Percentiles rank a stretch among this genome's conserved stretches.
phyloP scores from a whole-genome alignment of 1,284 basidiomycete species.

The Retiboletus flavoniger region DNA sequence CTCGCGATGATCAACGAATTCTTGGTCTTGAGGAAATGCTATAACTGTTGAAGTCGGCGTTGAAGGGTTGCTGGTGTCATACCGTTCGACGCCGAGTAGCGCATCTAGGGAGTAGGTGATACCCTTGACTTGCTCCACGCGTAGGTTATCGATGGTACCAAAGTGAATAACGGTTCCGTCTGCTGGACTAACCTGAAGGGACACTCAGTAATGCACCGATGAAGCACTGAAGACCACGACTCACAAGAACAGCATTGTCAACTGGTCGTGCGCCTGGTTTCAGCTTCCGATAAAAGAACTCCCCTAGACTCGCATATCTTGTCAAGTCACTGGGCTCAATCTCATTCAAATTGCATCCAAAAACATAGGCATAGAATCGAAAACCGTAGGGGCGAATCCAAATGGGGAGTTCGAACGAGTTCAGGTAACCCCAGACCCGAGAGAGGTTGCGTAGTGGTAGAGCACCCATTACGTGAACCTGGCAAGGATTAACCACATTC shows the following conservation, averaged over 20 bases:
- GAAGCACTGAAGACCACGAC: conserved; percentile 21
- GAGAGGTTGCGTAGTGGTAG: conserved; percentile 93
- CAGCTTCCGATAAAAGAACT: conserved; percentile 93
- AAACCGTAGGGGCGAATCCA: conserved; percentile 93
- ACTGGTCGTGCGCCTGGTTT: conserved; percentile 83
- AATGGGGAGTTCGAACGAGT: conserved; percentile 87
- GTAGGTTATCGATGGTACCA: conserved; percentile 78
- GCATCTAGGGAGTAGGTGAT: conserved; percentile 96
- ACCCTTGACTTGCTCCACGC: conserved; percentile 97
- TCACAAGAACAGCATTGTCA: conserved; percentile 73
- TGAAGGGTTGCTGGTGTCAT: conserved; percentile 36
- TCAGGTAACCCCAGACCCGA: conserved; percentile 94
- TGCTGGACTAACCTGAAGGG: conserved; percentile 78
- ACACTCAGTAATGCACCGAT: neutral
- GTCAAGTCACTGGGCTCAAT: conserved; percentile 78
- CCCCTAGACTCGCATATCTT: conserved; percentile 81
- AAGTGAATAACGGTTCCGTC: conserved; percentile 94
- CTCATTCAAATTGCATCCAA: conserved; percentile 94
- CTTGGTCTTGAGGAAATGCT: conserved; percentile 44
- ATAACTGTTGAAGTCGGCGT: conserved; percentile 42
- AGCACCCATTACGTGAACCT: conserved; percentile 96
- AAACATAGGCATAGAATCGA: conserved; percentile 80
- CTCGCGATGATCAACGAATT: conserved; percentile 76
- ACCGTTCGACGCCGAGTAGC: conserved; percentile 75
- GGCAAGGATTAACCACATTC: conserved; percentile 5